Conservation (phyloP, 352 stramenopile genomes). For the Phytophthora brassicae region DNA sequence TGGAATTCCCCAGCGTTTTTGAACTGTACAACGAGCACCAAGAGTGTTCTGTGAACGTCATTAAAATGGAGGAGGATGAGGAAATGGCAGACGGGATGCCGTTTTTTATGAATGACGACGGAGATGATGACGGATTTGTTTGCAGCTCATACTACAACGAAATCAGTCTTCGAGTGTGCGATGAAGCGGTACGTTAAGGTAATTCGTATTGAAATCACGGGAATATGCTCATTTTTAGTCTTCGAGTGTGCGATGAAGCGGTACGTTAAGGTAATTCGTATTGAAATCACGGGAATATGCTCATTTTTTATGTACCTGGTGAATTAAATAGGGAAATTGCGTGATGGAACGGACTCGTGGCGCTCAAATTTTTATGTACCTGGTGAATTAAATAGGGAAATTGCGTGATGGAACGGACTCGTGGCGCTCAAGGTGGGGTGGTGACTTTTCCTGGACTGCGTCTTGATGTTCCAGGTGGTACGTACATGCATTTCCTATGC, state of each 20-base stretch:
- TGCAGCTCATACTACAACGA: slow-evolving; percentile 68
- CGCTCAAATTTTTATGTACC: too few species aligned
- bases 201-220: background rate
- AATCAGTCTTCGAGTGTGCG: slow-evolving; percentile 52
- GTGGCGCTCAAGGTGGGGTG: slow-evolving; percentile 46
- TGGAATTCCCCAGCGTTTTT: slow-evolving; percentile 77
- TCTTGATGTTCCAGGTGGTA: slow-evolving; percentile 68
- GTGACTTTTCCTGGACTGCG: slow-evolving; percentile 61
- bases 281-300: background rate
- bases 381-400: slow-evolving; percentile 42
- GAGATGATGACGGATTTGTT: slow-evolving; percentile 67
- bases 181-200: slow-evolving; percentile 48
- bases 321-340: slow-evolving; percentile 43
- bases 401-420: slow-evolving; percentile 59
- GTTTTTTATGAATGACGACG: slow-evolving; percentile 71
- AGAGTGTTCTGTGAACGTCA: slow-evolving; percentile 59
- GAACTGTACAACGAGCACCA: slow-evolving; percentile 71
- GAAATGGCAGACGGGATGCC: slow-evolving; percentile 53
- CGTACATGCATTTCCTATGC: background rate
- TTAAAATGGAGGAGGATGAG: slow-evolving; percentile 84
- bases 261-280: slow-evolving; percentile 30
- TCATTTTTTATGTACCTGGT: too few species aligned
- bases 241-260: slow-evolving; percentile 55
- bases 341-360: slow-evolving; percentile 60
- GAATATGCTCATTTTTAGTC: background rate